Evolutionary conservation across 1,284 basidiomycete species (phyloP), one percentile per base, ranked within the genome.

Genomic region (Ganoderma lucidum): DNA sequence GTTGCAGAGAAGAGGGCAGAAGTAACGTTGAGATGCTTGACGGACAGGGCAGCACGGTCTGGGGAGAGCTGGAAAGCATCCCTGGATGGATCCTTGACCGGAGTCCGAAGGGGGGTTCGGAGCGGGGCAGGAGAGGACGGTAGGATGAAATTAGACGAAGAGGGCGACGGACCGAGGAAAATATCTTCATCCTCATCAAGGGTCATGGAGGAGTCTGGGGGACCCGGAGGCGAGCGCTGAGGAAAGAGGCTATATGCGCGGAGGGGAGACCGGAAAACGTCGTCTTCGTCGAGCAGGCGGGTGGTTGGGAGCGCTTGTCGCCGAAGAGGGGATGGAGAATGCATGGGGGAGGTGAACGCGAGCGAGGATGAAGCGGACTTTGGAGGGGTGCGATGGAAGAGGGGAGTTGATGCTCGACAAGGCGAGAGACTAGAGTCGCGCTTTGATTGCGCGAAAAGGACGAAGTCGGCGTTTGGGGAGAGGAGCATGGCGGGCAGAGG

Each of bases 251-350:
- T 75, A 82, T 81, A 74, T 58, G 84, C 82, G 70, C 79, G 84
- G 76, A 84, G 85, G 5, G 88, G 88, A 35, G 88, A 90, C 73
- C 87, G 80, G 74, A 88, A 87, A 68, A 86, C 79, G 75, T 88
- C 86, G 73, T 88, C 85, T 62, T 79, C 75, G 62, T 83, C 79
- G 60, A 77, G 71, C 10, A 79, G 78, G 45, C 77, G 74, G 70
- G 83, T 82, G 10, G 69, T 65, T 30, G 78, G 73, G 62, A 74
- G 64, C 45, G 73, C 62, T 51, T 75, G 75, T 44, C 77, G 74
- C 64, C 86, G 83, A 68, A 89, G 83, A 19, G 89, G 90, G 6
- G 91, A 92, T 28, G 89, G 88, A 1, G 90, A 86, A 69, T 88
- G 83, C 84, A 90, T 86, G 61, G 88, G 85, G 48, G 87, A 84